phyloP scores from a whole-genome alignment of 495 filamentous ascomycete genomes.

The Monascus purpureus region DNA sequence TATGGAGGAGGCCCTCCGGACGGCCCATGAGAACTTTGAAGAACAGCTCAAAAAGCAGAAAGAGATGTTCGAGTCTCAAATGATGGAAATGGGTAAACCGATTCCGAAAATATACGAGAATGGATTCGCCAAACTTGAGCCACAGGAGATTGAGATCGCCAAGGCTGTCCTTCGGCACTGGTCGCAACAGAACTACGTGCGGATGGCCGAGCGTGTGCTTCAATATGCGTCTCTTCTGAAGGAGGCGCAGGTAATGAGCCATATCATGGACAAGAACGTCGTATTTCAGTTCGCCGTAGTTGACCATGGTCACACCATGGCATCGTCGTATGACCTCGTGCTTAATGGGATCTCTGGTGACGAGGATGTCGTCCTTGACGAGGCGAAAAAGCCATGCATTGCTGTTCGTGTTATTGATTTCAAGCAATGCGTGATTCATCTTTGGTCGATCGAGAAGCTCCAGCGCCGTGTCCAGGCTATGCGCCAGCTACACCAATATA shows the following conservation, averaged over 20 bases:
- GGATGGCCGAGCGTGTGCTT: conserved; percentile 86
- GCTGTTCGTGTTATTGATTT: conserved; percentile 88
- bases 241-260: conserved; percentile 96
- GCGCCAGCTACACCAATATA: conserved; percentile 93
- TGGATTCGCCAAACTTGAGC: conserved; percentile 44
- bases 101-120: conserved; percentile 34
- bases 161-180: conserved; percentile 54
- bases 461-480: conserved; percentile 75
- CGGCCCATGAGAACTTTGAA: conserved; percentile 78
- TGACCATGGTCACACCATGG: conserved; percentile 73
- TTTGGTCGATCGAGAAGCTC: conserved; percentile 92
- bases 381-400: conserved; percentile 76
- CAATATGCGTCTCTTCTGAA: conserved; percentile 80
- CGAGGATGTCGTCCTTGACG: conserved; percentile 71
- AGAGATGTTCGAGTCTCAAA: conserved; percentile 58
- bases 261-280: conserved; percentile 85
- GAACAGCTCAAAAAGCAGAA: conserved; percentile 61
- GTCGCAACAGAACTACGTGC: conserved; percentile 74
- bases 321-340: conserved; percentile 91
- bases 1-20: conserved; percentile 72
- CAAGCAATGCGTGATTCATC: conserved; percentile 68
- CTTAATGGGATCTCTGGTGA: conserved; percentile 85
- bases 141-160: conserved; percentile 57
- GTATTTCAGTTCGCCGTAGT: conserved; percentile 93
- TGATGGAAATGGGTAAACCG: conserved; percentile 46